These are phyloP conservation scores for Boletus pseudo-olivaceus DNA, from an alignment of 768 basidiomycete genomes.

Conservation along the genomic window DNA sequence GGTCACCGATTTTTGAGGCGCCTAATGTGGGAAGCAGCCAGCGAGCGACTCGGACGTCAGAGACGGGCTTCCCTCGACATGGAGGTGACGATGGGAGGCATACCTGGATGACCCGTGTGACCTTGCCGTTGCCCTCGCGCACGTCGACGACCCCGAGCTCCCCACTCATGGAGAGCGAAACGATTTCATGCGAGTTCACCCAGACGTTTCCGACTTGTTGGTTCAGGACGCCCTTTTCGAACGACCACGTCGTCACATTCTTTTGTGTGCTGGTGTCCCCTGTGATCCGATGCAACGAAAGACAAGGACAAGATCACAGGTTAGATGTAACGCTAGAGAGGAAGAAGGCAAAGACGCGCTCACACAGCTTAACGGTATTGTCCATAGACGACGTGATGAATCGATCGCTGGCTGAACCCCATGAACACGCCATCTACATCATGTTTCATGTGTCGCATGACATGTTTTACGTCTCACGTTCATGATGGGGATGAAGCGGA, in stretches of 20 bases:
- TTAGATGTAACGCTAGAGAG: not conserved
- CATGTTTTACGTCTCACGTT: not conserved
- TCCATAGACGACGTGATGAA: constrained; percentile 86
- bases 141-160: constrained; percentile 81
- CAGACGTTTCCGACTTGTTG: constrained; percentile 93
- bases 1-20: constrained; percentile 79
- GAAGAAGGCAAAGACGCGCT: not conserved
- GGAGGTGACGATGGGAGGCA: constrained; percentile 14
- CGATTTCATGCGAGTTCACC: constrained; percentile 65
- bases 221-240: constrained; percentile 69
- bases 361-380: constrained; percentile 84
- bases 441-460: not conserved
- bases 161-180: constrained; percentile 82
- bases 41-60: not conserved
- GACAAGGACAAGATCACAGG: not conserved
- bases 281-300: constrained; percentile 23
- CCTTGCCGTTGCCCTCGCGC: constrained; percentile 53
- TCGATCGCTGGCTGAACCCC: constrained; percentile 71
- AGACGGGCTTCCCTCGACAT: not conserved
- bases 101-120: constrained; percentile 60
- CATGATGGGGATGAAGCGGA: not conserved
- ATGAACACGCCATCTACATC: constrained; percentile 66
- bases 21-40: constrained; percentile 39
- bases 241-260: constrained; percentile 60
- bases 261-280: constrained; percentile 82